phyloP scores from a whole-genome alignment of 495 filamentous ascomycete genomes.

The Aspergillus bertholletiae region DNA sequence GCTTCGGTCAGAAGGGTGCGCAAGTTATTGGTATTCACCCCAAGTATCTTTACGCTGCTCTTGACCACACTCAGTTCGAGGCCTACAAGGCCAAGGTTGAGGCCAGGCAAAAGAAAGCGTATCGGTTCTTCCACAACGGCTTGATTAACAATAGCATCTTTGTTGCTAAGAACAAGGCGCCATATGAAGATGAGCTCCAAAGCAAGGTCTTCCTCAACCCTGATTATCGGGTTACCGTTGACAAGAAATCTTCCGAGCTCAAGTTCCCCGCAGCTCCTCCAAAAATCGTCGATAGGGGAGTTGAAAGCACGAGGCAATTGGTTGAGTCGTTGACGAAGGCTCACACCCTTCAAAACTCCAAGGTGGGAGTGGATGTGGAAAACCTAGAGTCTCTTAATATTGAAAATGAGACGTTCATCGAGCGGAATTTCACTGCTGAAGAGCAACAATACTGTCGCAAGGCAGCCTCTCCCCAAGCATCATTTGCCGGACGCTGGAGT shows the following conservation, averaged over 20 bases:
- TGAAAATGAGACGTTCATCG: slow-evolving; percentile 88
- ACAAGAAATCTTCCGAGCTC: slow-evolving; percentile 79
- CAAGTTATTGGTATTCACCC: slow-evolving; percentile 97
- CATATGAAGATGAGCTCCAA: slow-evolving; percentile 86
- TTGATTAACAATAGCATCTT: slow-evolving; percentile 97
- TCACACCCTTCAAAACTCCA: slow-evolving; percentile 67
- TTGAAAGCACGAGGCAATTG: slow-evolving; percentile 66
- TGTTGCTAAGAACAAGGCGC: slow-evolving; percentile 85
- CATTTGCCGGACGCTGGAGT: slow-evolving; percentile 90
- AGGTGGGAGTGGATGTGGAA: slow-evolving; percentile 91
- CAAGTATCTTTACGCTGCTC: slow-evolving; percentile 91
- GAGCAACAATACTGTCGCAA: slow-evolving; percentile 85
- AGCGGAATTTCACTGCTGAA: slow-evolving; percentile 83
- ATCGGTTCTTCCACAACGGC: slow-evolving; percentile 96
- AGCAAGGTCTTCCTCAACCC: slow-evolving; percentile 89
- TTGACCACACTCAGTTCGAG: slow-evolving; percentile 79
- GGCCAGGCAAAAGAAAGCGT: slow-evolving; percentile 94
- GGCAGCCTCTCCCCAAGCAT: slow-evolving; percentile 71
- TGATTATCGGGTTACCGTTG: slow-evolving; percentile 76
- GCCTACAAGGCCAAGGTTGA: slow-evolving; percentile 84
- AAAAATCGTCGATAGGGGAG: slow-evolving; percentile 51
- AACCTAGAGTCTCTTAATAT: slow-evolving; percentile 80
- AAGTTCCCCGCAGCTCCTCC: slow-evolving; percentile 64
- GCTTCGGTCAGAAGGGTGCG: slow-evolving; percentile 98
- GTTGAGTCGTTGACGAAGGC: slow-evolving; percentile 75